Evolutionary conservation across 176 grass and related monocot species (phyloP).

Genomic region (Carex cristatella): DNA sequence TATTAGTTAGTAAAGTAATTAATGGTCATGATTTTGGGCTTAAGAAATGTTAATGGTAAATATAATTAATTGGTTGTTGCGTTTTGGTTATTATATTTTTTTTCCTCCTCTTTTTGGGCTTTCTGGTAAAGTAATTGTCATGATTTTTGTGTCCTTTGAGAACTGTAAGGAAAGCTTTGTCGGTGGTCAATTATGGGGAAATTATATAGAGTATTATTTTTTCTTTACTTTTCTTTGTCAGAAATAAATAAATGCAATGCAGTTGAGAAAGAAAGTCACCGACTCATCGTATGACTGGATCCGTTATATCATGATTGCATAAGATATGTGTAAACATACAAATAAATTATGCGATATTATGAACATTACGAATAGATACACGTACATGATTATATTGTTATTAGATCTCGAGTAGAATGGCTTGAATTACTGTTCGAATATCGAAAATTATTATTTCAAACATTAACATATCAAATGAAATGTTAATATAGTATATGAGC

Average conservation of each 20-base stretch:
- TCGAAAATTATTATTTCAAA: too few species aligned
- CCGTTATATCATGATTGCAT: too few species aligned
- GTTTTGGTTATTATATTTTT: not conserved
- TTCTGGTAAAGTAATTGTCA: slow-evolving; percentile 16
- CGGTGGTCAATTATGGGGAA: not conserved
- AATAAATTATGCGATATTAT: too few species aligned
- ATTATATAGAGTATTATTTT: not conserved
- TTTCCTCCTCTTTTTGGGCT: not conserved
- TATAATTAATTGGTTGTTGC: slow-evolving; percentile 10
- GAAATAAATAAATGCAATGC: not conserved
- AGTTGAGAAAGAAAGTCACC: too few species aligned
- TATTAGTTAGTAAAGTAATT: not conserved
- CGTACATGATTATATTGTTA: too few species aligned
- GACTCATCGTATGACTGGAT: too few species aligned
- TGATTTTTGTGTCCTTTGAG: not conserved
- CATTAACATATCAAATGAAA: too few species aligned
- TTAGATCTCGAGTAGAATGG: not conserved
- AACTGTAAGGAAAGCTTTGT: not conserved
- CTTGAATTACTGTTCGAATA: not conserved
- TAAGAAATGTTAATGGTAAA: not conserved
- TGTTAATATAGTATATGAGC: too few species aligned
- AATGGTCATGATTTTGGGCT: too few species aligned
- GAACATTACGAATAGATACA: too few species aligned
- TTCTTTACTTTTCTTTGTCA: not conserved
- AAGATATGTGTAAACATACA: too few species aligned